A percentile compares a stretch with the other conserved stretches of the same genome.
Conservation (phyloP, 306 rosid genomes). For the Benincasa hispida region DNA sequence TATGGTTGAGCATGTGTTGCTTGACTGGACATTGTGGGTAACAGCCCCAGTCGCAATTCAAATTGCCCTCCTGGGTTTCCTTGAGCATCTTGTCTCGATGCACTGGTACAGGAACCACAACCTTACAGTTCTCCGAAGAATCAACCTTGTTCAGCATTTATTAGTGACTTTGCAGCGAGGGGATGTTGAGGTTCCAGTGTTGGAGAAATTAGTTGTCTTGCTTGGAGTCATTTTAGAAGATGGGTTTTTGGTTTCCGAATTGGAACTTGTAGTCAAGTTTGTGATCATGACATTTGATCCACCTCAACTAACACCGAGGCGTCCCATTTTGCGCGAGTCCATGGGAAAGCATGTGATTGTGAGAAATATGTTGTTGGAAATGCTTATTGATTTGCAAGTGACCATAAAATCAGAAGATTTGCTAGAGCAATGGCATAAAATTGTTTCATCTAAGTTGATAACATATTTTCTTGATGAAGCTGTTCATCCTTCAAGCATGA, state of each 20-base stretch:
- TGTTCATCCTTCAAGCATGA: conserved; percentile 97
- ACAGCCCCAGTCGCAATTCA: conserved; percentile 74
- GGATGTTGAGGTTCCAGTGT: conserved; percentile 97
- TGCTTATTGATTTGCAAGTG: conserved; percentile 96
- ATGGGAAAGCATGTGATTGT: conserved; percentile 99
- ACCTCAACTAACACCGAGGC: conserved; percentile 47
- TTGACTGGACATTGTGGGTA: conserved; percentile 99
- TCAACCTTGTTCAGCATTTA: conserved; percentile 94
- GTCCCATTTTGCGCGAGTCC: conserved; percentile 66
- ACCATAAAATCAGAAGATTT: conserved; percentile 83
- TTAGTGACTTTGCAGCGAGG: conserved; percentile 94
- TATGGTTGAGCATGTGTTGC: conserved; percentile 97
- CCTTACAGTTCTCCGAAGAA: conserved; percentile 83
- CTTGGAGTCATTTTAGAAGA: conserved; percentile 97
- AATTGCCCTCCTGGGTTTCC: conserved; percentile 87
- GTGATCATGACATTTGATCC: conserved; percentile 99
- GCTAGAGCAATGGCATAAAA: conserved; percentile 98
- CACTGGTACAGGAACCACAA: conserved; percentile 97
- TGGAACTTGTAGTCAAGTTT: conserved; percentile 92
- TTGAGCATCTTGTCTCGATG: conserved; percentile 98
- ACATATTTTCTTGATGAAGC: conserved; percentile 98
- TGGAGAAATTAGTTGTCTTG: conserved; percentile 87
- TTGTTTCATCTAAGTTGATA: conserved; percentile 88
- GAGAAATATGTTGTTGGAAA: conserved; percentile 92
- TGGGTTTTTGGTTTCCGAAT: conserved; percentile 85